phyloP scores from a whole-genome alignment of 805 yeast genomes.

The Brettanomyces naardenensis region DNA sequence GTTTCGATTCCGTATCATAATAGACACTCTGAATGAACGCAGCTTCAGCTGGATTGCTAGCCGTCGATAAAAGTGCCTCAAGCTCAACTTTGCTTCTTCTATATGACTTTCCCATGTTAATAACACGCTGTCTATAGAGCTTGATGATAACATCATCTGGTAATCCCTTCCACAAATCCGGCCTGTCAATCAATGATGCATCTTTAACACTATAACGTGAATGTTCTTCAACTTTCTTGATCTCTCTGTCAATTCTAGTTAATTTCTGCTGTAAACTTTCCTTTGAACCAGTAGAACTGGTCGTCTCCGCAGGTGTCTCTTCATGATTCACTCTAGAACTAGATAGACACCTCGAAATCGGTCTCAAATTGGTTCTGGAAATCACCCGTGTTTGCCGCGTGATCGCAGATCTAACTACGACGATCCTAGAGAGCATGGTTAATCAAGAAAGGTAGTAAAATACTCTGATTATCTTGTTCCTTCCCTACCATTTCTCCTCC shows the following conservation, averaged over 20 bases:
- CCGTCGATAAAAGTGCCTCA: constrained; percentile 45
- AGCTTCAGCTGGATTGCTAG: constrained; percentile 20
- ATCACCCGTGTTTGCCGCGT: no score
- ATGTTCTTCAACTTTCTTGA: constrained; percentile 10
- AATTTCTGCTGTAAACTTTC: not conserved
- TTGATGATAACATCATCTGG: constrained; percentile 56
- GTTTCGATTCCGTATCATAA: constrained; percentile 39
- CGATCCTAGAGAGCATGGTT: no score
- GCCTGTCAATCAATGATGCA: constrained; percentile 41
- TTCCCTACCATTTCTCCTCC: no score
- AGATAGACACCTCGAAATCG: no score
- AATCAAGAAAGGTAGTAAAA: no score
- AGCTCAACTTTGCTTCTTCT: constrained; percentile 44
- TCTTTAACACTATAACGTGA: constrained; percentile 13
- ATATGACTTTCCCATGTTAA: constrained; percentile 42
- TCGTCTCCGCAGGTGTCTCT: not conserved
- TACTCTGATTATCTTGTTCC: no score
- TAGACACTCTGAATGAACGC: constrained; percentile 21
- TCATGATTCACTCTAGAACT: no score
- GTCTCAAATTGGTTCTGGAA: no score
- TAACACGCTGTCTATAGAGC: constrained; percentile 51
- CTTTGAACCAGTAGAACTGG: not conserved
- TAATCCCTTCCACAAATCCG: constrained; percentile 63
- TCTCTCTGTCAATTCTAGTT: constrained; percentile 7
- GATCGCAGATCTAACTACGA: no score